Evolutionary conservation across 2,329 filamentous ascomycete species (phyloP), one percentile per base, ranked within the genome.

Genomic region (Diaporthe velutina): DNA sequence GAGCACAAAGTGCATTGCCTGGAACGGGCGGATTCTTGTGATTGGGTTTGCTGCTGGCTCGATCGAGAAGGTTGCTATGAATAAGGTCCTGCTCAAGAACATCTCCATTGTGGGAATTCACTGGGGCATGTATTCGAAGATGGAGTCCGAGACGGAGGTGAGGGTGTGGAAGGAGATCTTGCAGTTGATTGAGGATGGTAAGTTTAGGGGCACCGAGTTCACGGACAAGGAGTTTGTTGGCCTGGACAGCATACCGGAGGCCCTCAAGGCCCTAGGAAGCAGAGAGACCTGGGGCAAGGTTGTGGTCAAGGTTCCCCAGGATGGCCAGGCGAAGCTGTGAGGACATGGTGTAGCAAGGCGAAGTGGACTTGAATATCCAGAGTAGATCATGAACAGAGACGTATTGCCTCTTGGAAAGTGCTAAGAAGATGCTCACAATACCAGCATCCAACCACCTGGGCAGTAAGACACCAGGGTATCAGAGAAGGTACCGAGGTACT

Each of bases 211-310:
- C 0, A 98, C 95, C 0, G 93, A 94, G 75, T 98, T 95, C 81
- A 92, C 90, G 2, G 95, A 98, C 81, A 90, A 92, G 83, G 91
- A 93, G 79, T 98, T 95, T 84, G 91, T 94, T 19, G 96, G 96
- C 0, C 84, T 98, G 72, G 95, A 98, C 79, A 92, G 88, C 74
- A 90, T 98, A 38, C 93, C 93, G 0, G 90, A 90, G 76, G 96
- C 96, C 0, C 83, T 98, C 79, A 88, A 93, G 79, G 94, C 94
- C 3, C 84, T 98, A 73, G 96, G 95, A 1, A 91, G 91, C 1
- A 88, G 96, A 75, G 94, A 93, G 68, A 98, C 95, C 1, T 98
- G 96, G 96, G 96, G 96, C 0, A 98, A 98, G 88, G 96, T 98
- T 0, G 95, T 98, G 1, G 93, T 98, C 28, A 95, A 95, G 84